Conservation (phyloP, 495 filamentous ascomycete species). For the Staphylotrichum tortipilum region DNA sequence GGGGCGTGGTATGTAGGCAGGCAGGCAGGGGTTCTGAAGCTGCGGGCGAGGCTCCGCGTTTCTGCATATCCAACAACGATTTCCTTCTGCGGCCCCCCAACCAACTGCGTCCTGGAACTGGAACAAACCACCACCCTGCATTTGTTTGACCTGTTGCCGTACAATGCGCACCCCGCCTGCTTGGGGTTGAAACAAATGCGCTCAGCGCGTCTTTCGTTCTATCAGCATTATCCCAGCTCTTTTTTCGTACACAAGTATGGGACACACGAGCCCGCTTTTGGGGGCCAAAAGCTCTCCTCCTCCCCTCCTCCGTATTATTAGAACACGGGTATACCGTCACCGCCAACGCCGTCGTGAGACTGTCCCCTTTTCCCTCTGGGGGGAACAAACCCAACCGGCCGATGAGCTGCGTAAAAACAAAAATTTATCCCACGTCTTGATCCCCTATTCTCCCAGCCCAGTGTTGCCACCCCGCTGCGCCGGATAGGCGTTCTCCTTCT, state of each 20-base stretch:
- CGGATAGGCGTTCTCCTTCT: too few species aligned
- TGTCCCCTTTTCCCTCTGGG: background rate
- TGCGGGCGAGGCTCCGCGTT: background rate
- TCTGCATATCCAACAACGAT: background rate
- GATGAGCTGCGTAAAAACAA: background rate
- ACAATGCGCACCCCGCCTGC: background rate
- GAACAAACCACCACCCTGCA: background rate
- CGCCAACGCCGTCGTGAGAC: slow-evolving; percentile 14
- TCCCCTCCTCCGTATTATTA: slow-evolving; percentile 6
- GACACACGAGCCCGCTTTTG: too few species aligned
- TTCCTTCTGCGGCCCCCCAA: background rate
- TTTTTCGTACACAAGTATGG: too few species aligned
- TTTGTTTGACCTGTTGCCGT: background rate
- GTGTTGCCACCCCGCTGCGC: too few species aligned
- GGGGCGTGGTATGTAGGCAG: too few species aligned
- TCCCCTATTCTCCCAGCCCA: too few species aligned
- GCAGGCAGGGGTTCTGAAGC: background rate
- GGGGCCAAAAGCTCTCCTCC: background rate
- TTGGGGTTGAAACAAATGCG: background rate
- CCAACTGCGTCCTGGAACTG: background rate
- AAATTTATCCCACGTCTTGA: background rate
- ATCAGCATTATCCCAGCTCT: background rate
- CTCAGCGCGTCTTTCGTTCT: background rate
- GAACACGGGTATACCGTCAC: slow-evolving; percentile 18
- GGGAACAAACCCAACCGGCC: slow-evolving; percentile 5